Evolutionary conservation across 2,329 filamentous ascomycete species (phyloP), one percentile per base, ranked within the genome.

Genomic region (Lachnum nothofagi): DNA sequence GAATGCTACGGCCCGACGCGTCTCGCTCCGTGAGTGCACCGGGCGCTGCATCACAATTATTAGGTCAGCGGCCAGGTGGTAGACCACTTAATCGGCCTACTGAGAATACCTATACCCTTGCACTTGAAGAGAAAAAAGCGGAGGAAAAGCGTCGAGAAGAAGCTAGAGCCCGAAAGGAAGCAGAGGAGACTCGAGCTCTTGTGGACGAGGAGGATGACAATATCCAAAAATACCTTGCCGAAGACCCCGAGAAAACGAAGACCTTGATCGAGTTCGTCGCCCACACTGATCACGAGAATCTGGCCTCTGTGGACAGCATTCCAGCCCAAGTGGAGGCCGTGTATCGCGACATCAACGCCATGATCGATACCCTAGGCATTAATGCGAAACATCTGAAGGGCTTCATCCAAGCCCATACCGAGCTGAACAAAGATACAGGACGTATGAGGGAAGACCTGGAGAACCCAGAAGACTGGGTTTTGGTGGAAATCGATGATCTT

Each of bases 301-400:
- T 73, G 14, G 52, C 51, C 29, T 54, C 63, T 10, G 58, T 55
- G 44, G 77, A 82, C 46, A 81, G 74, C 39, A 72, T 85, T 25
- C 77, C 80, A 3, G 74, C 77, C 7, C 81, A 84, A 57, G 80
- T 82, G 19, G 82, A 85, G 61, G 77, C 80, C 16, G 72, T 85
- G 1, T 93, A 88, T 65, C 79, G 85, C 38, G 88, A 91, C 60
- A 87, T 91, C 64, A 91, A 93, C 66, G 87, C 87, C 10, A 98
- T 97, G 93, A 83, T 98, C 37, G 89, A 96, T 60, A 91, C 88
- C 0, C 72, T 97, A 34, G 91, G 91, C 8, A 77, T 96, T 42
- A 97, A 97, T 64, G 82, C 87, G 5, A 79, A 91, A 31, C 73
- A 75, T 41, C 44, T 69, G 24, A 59, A 62, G 41, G 72, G 73